phyloP scores from a whole-genome alignment of 164 flowering plant species.

The Chimonanthus salicifolius region DNA sequence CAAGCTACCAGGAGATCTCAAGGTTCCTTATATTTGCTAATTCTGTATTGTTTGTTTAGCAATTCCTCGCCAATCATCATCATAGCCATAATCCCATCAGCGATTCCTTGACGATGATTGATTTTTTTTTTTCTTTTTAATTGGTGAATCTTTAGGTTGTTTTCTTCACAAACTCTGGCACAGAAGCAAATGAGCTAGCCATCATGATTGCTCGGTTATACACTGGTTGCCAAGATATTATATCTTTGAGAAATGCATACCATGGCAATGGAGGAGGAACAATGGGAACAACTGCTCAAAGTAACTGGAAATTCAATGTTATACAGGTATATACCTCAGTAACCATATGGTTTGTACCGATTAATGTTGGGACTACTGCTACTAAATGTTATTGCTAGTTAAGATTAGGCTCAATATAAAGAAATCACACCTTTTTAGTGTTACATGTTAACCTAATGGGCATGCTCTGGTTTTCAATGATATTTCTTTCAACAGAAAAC shows the following conservation, averaged over 20 bases:
- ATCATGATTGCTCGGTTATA: constrained; percentile 82
- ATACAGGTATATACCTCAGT: constrained; percentile 52
- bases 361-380: no score
- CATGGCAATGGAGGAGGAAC: constrained; percentile 95
- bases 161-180: constrained; percentile 92
- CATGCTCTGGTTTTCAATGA: no score
- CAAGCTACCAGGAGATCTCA: constrained; percentile 85
- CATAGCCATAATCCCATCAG: not conserved
- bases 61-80: not conserved
- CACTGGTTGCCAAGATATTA: constrained; percentile 70
- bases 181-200: constrained; percentile 97
- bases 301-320: constrained; percentile 73
- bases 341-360: no score
- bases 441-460: no score
- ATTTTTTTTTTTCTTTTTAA: not conserved
- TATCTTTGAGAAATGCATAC: constrained; percentile 78
- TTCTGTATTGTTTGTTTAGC: not conserved
- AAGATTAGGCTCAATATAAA: no score
- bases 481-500: no score
- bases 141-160: constrained; percentile 46
- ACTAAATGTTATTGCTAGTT: no score
- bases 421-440: no score
- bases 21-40: constrained; percentile 29
- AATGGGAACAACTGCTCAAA: constrained; percentile 87
- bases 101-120: not conserved